Base-by-base conservation (phyloP, 2,329 filamentous ascomycete genomes). In the Pestalotiopsis sp. region DNA sequence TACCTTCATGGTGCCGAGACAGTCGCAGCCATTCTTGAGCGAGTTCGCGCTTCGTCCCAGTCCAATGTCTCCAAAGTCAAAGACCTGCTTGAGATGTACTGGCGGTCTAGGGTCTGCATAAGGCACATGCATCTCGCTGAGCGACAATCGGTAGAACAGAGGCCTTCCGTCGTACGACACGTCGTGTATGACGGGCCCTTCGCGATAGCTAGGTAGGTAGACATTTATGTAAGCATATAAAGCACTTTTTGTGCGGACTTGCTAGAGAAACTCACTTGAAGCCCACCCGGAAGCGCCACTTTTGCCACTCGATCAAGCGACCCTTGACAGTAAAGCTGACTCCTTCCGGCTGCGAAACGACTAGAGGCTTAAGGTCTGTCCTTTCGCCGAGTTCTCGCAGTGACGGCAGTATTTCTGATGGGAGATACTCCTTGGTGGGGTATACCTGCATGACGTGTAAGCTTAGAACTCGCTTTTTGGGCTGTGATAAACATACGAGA, bases 51-150 rank as follows among this genome's bases (percentile, higher is more conserved):
- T 87, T 66, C 86, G 85, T 5, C 90, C 90, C 38, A 88, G 87
- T n/a, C 90, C 90, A 7, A 85, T 89, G 70, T 92, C 90, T 3
- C 90, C 90, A 70, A 92, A 89, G 73, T 92, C 90, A 71, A 92
- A 92, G 6, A 90, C 90, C 70, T 90, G 88, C 74, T 92, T 92
- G 60, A 89, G 84, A 56, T 89, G 88, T 73, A 87, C 91, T 0
- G 89, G 89, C 2, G 85, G 81, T 5, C 90, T 84, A 9, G 87
- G 86, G 73, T 91, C 89, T 1, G 83, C 89, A 71, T 91, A 92
- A 1, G 89, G 89, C 0, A 91, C 88, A 4, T 83, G 83, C 79
- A 91, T 91, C 75, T 91, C 89, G 68, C 85, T 87, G 69, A 91
- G 82, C 52, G 85, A 86, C 41, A 91, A 74, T 4, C 89, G 83